Evolutionary conservation across 345 rosid genomes (phyloP).

Genomic region (Euphorbia pulcherrima): DNA sequence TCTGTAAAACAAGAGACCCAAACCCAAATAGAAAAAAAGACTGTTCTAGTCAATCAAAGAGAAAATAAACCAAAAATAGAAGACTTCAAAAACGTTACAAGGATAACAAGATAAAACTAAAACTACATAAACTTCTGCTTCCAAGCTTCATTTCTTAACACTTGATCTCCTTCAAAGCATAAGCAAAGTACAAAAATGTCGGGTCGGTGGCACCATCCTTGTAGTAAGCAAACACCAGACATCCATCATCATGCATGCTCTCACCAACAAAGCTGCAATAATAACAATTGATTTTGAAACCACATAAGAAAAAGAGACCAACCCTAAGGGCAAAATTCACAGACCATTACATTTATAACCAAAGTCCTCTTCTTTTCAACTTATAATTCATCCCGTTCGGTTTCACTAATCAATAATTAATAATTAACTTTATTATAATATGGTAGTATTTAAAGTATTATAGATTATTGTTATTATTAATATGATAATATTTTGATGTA

Average conservation of each 20-base stretch:
- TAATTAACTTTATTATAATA: too few species aligned
- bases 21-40: background rate
- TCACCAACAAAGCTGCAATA: constrained; percentile 85
- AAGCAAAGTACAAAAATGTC: constrained; percentile 82
- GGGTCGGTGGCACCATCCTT: constrained; percentile 91
- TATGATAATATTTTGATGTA: too few species aligned
- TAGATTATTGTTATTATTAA: too few species aligned
- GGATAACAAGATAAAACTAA: background rate
- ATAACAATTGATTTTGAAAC: background rate
- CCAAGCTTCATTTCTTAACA: constrained; percentile 41
- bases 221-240: constrained; percentile 89
- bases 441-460: too few species aligned
- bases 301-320: background rate
- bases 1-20: constrained; percentile 1
- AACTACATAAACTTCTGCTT: constrained; percentile 5
- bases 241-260: constrained; percentile 73
- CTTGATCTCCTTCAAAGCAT: constrained; percentile 89
- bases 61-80: background rate
- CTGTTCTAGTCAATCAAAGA: background rate
- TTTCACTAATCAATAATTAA: too few species aligned
- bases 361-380: too few species aligned
- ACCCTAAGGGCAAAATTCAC: background rate
- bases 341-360: background rate
- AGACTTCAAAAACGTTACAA: background rate
- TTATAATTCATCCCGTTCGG: too few species aligned